phyloP scores from a whole-genome alignment of 1,284 basidiomycete genomes.

The Fomitopsis schrenkii region DNA sequence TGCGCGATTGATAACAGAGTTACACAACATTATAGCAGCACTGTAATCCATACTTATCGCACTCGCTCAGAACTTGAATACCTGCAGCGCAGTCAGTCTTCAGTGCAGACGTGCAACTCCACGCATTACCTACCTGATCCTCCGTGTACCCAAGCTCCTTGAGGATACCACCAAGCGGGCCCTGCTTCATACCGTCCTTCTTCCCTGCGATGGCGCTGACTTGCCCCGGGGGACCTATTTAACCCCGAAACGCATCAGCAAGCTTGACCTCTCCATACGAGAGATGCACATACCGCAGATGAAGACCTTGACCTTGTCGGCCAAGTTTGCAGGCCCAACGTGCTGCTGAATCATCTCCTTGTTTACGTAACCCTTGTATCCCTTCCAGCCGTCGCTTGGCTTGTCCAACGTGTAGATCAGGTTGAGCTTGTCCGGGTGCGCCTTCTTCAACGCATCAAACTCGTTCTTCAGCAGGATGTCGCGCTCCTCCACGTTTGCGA shows the following conservation, averaged over 20 bases:
- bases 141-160: conserved; percentile 85
- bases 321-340: conserved; percentile 63
- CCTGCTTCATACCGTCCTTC: conserved; percentile 81
- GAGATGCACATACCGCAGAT: conserved; percentile 66
- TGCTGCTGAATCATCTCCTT: conserved; percentile 71
- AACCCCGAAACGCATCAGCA: not conserved
- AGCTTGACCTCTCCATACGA: not conserved
- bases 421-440: conserved; percentile 71
- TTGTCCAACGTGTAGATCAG: conserved; percentile 89
- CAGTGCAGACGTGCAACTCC: not conserved
- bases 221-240: conserved; percentile 78
- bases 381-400: conserved; percentile 67
- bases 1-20: too few relatives aligned
- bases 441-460: conserved; percentile 71
- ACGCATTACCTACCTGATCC: conserved; percentile 58
- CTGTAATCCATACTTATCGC: too few relatives aligned
- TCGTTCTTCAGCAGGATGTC: conserved; percentile 89
- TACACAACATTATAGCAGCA: too few relatives aligned
- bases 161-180: conserved; percentile 76
- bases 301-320: conserved; percentile 85
- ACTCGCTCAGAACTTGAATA: conserved; percentile 11
- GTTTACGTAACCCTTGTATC: conserved; percentile 70
- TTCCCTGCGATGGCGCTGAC: conserved; percentile 76
- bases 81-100: not conserved
- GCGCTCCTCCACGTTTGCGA: conserved; percentile 85